phyloP scores from a whole-genome alignment of 2,329 filamentous ascomycete genomes.

The Diaporthe vexans region DNA sequence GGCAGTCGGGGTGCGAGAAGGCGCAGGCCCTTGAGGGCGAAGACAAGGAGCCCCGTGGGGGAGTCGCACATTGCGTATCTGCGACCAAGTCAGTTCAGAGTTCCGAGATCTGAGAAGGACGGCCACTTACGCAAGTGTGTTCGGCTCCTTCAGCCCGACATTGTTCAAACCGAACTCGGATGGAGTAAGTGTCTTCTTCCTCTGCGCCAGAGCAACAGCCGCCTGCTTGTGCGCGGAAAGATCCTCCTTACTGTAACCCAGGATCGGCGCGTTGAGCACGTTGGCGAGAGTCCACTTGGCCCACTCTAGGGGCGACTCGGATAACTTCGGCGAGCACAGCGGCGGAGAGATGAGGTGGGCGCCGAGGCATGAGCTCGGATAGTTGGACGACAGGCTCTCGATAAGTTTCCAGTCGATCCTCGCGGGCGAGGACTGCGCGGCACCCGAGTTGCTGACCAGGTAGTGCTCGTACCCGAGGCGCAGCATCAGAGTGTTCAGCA shows the following conservation, averaged over 20 bases:
- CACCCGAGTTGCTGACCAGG: constrained; percentile 68
- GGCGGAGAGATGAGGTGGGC: constrained; percentile 73
- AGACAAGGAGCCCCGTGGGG: constrained; percentile 69
- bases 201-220: constrained; percentile 41
- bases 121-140: constrained; percentile 60
- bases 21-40: constrained; percentile 64
- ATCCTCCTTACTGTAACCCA: constrained; percentile 70
- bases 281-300: constrained; percentile 69
- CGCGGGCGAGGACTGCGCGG: constrained; percentile 59
- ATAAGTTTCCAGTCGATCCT: constrained; percentile 67
- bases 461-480: constrained; percentile 72
- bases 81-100: not conserved
- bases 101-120: not conserved
- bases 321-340: constrained; percentile 62
- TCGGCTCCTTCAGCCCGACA: constrained; percentile 59
- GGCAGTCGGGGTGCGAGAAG: constrained; percentile 55
- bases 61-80: constrained; percentile 73
- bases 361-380: constrained; percentile 67
- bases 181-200: constrained; percentile 43
- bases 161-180: constrained; percentile 49
- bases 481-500: constrained; percentile 72
- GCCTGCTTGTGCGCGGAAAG: constrained; percentile 56
- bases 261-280: constrained; percentile 61
- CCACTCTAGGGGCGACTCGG: constrained; percentile 62
- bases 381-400: constrained; percentile 61